Evolutionary conservation across 2,329 filamentous ascomycete genomes (phyloP).

Genomic region (Neofusicoccum umdonicola): DNA sequence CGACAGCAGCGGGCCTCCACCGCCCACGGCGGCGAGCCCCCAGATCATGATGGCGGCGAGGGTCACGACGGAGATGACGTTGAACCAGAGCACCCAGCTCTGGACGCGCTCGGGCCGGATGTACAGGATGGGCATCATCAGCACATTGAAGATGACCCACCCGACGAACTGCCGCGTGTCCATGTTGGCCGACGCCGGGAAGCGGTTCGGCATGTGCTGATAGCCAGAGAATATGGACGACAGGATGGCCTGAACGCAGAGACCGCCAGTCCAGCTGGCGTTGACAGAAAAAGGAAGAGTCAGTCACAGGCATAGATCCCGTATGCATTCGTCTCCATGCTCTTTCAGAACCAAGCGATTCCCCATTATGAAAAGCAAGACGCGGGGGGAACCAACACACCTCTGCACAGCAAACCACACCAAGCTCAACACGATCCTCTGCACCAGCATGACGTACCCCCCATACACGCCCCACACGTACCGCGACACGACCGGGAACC

Average conservation of each 20-base stretch:
- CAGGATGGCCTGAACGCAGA: slow-evolving; percentile 33
- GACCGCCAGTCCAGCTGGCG: slow-evolving; percentile 33
- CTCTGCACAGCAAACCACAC: slow-evolving; percentile 43
- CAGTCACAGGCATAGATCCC: background rate
- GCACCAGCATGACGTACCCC: slow-evolving; percentile 39
- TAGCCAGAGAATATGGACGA: slow-evolving; percentile 36
- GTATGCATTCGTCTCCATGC: no score
- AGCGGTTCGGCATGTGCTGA: slow-evolving; percentile 34
- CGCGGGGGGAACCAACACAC: background rate
- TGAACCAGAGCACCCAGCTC: slow-evolving; percentile 28
- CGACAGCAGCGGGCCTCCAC: slow-evolving; percentile 31
- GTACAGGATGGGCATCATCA: slow-evolving; percentile 43
- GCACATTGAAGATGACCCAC: slow-evolving; percentile 37
- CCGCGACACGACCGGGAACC: slow-evolving; percentile 42
- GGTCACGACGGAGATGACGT: slow-evolving; percentile 32
- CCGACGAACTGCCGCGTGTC: slow-evolving; percentile 37
- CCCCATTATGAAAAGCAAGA: no score
- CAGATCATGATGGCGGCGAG: slow-evolving; percentile 31
- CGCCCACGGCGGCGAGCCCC: slow-evolving; percentile 33
- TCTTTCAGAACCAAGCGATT: no score
- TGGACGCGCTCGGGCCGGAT: slow-evolving; percentile 44
- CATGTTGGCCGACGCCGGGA: slow-evolving; percentile 32
- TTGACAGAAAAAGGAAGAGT: background rate
- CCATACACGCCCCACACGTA: slow-evolving; percentile 45
- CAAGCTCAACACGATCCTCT: slow-evolving; percentile 41